Evolutionary conservation across 2,329 filamentous ascomycete genomes (phyloP), one percentile per base, ranked within the genome.

Genomic region (Monosporascus sp.): DNA sequence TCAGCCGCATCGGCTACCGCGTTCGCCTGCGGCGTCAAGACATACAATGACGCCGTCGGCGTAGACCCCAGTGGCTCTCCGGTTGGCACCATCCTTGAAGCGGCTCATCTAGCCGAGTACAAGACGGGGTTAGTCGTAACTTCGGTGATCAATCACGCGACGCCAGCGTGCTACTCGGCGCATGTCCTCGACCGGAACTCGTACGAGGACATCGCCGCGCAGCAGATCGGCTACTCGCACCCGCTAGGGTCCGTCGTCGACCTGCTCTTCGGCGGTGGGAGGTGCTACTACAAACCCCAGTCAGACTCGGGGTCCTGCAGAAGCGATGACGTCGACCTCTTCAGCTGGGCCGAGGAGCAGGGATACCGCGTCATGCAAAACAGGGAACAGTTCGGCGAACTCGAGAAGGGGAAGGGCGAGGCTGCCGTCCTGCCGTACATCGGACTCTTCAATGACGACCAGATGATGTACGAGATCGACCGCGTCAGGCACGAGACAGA

Each of bases 61-160:
- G 65, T 73, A 11, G 57, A 66, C 50, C 60, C 64, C 6, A 63
- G 65, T 43, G 64, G 63, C 6, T 58, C 63, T 14, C 69, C 70
- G 18, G 66, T 70, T n/a, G 71, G 68, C 31, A 70, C 68, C 18
- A 67, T 74, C 20, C 63, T 73, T 38, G 71, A 74, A 57, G 70
- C 70, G 8, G 71, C 71, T 11, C 69, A 72, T 55, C 57, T 70
- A 37, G 62, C 67, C 31, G 71, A 71, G 37, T 70, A 68, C 57
- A 69, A 68, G 60, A 73, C 71, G 15, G 70, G 69, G 9, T 65
- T 74, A 18, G 69, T 73, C 15, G 71, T 72, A 3, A 73, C 71
- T 2, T 70, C 65, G 7, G 68, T 65, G 31, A 72, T 74, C 57
- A 72, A 70, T 56, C 66, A 72, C 50, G 65, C 59, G 47, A 70